Evolutionary conservation across 139 green algal species (phyloP).

Genomic region (Coelastrella sp.): DNA sequence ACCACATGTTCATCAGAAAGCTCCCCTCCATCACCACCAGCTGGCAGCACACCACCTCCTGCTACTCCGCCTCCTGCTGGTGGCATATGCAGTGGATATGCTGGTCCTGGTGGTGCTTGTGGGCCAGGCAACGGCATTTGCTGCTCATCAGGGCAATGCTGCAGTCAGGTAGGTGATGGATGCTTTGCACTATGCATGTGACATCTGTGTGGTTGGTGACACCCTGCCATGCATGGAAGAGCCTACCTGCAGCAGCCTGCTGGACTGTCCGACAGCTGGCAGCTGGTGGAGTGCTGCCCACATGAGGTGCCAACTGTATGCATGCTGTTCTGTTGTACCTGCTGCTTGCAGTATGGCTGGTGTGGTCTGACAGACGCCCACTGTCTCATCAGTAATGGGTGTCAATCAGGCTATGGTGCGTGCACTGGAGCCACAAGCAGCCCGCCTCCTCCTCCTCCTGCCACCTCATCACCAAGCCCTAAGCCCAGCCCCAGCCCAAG

Average conservation of each 20-base stretch:
- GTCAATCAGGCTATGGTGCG: neutral
- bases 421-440: neutral
- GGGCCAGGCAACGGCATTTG: neutral
- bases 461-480: neutral
- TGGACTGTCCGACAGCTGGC: too few species aligned
- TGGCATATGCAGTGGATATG: conserved; percentile 6
- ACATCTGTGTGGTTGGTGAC: too few species aligned
- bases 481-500: neutral
- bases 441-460: neutral
- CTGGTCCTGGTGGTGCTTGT: neutral
- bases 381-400: neutral
- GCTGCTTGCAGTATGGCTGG: neutral
- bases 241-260: too few species aligned
- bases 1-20: neutral
- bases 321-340: neutral
- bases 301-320: too few species aligned
- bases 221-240: too few species aligned
- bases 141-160: neutral
- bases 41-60: neutral
- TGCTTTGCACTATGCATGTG: neutral
- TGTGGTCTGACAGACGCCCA: neutral
- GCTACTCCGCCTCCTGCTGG: neutral
- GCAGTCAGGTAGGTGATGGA: neutral
- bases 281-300: too few species aligned
- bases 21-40: neutral